Base-by-base conservation (phyloP, 495 filamentous ascomycete genomes). In the Daldinia loculata region DNA sequence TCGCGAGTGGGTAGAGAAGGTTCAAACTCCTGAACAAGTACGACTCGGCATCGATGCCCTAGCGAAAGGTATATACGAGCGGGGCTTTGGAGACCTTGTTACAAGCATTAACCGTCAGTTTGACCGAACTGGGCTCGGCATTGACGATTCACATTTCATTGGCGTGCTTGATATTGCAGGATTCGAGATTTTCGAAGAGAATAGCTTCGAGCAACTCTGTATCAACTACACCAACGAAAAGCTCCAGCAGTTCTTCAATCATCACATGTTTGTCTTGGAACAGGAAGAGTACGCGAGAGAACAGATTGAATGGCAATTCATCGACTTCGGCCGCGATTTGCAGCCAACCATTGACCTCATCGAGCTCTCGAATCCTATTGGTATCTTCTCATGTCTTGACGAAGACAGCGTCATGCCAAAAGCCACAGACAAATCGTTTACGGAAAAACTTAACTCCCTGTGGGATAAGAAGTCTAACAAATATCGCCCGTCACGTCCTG, bases 191-290 rank as follows among this genome's bases (percentile, higher is more conserved):
- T 99, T 99, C 75, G 92, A 99, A 71, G 87, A 93, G 66, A 99
- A 99, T 78, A 97, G 94, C 82, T 99, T 99, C 72, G 96, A 99
- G 79, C 96, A 99, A 77, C 88, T 99, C 5, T 98, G 96, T 82
- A 99, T 99, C 83, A 99, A 99, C 77, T 99, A 98, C 81, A 98
- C 96, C 63, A 99, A 99, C 78, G 96, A 99, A 78, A 99, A 98
- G 79, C 88, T 99, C 6, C 96, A 99, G 77, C 96, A 99, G 71
- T 99, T 98, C 78, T 99, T 99, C 86, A 99, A 99, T 67, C 96
- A 99, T 72, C 96, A 99, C 82, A 99, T 99, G 96, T 99, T 99
- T 78, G 96, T 99, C 22, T 81, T 99, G 22, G 96, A 99, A 76
- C 96, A 99, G 76, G 96, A 99, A 76, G 96, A 99, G 79, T 99